Conservation (phyloP, 495 filamentous ascomycete species). For the Aspergillus campestris region DNA sequence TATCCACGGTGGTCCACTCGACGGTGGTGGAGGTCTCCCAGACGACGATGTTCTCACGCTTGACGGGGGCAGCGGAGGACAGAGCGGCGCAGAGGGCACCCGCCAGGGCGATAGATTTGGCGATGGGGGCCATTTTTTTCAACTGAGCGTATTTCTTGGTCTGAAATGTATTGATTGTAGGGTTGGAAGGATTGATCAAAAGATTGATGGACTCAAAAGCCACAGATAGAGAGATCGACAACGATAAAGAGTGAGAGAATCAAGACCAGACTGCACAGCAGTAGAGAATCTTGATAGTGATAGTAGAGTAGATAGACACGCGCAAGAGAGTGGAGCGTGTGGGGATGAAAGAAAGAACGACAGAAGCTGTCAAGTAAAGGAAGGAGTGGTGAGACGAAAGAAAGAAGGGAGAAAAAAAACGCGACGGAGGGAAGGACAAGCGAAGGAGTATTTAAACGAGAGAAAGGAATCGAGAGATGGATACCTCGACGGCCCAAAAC, state of each 20-base stretch:
- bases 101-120: constrained; percentile 35
- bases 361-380: constrained; percentile 9
- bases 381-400: not conserved
- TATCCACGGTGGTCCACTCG: constrained; percentile 33
- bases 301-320: too few relatives aligned
- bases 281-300: too few relatives aligned
- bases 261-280: too few relatives aligned
- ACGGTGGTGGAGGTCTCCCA: constrained; percentile 18
- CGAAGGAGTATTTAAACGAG: constrained; percentile 5
- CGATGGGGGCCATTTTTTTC: constrained; percentile 33
- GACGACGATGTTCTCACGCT: constrained; percentile 31
- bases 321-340: too few relatives aligned
- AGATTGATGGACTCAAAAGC: too few relatives aligned
- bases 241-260: too few relatives aligned
- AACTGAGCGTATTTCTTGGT: constrained; percentile 4
- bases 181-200: not conserved
- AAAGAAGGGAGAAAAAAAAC: not conserved
- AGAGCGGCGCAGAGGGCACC: constrained; percentile 32
- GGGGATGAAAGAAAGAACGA: not conserved
- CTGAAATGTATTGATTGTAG: constrained; percentile 12
- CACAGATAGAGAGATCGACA: too few relatives aligned
- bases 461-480: too few relatives aligned
- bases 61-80: constrained; percentile 29
- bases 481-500: too few relatives aligned
- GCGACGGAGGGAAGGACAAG: too few relatives aligned